Percentiles rank a stretch among this genome's conserved stretches.
Evolutionary conservation across 2,329 filamentous ascomycete species (phyloP).

Genomic region (Ophiosphaerella herpotricha): DNA sequence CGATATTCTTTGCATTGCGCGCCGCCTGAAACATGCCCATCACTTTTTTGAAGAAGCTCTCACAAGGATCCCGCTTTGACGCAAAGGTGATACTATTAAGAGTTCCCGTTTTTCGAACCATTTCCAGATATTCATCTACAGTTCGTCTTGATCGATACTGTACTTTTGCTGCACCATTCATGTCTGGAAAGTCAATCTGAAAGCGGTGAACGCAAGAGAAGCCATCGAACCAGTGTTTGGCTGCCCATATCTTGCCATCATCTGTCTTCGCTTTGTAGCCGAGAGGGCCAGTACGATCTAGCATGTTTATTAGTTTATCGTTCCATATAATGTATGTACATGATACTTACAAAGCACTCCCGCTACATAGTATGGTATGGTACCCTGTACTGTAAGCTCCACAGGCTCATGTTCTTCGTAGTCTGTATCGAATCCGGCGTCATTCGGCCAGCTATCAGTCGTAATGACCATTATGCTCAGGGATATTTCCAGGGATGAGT

Average conservation of each 20-base stretch:
- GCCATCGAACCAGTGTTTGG: conserved; percentile 82
- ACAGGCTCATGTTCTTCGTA: conserved; percentile 69
- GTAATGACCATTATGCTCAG: conserved; percentile 5
- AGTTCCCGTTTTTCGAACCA: conserved; percentile 64
- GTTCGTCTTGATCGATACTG: conserved; percentile 74
- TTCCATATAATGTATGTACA: too few species aligned
- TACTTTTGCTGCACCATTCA: conserved; percentile 52
- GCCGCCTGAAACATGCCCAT: conserved; percentile 62
- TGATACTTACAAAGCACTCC: conserved; percentile 62
- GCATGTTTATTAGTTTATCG: not conserved
- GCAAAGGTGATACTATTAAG: conserved; percentile 67
- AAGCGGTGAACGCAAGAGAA: conserved; percentile 74
- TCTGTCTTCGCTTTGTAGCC: conserved; percentile 65
- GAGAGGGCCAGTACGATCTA: conserved; percentile 66
- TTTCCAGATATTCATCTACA: conserved; percentile 65
- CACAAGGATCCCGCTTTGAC: conserved; percentile 73
- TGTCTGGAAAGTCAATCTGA: conserved; percentile 60
- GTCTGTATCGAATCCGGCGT: conserved; percentile 62
- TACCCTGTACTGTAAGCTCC: conserved; percentile 65
- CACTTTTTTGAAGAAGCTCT: conserved; percentile 72
- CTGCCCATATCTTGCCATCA: conserved; percentile 61
- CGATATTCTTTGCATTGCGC: conserved; percentile 59
- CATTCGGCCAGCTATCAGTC: conserved; percentile 37
- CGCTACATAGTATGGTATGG: conserved; percentile 71
- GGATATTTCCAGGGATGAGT: not conserved